Conservation (phyloP, 2,329 filamentous ascomycete species). For the Monilinia fructigena region DNA sequence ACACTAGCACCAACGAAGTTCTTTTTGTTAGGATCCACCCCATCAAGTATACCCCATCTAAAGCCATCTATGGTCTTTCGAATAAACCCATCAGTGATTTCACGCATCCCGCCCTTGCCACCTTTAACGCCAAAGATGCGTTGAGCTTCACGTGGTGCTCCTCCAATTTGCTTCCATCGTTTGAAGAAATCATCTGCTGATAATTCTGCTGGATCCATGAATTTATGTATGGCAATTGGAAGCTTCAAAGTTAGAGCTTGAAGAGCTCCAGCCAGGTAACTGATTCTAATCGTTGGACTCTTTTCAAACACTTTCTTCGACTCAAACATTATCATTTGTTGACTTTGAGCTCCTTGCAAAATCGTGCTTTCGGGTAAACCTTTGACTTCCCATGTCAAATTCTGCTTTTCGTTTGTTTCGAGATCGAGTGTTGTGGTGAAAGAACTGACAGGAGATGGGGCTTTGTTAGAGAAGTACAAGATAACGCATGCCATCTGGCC, state of each 20-base stretch:
- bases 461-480: conserved; percentile 94
- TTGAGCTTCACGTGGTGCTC: conserved; percentile 81
- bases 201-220: conserved; percentile 90
- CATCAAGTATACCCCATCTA: conserved; percentile 80
- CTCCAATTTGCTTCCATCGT: conserved; percentile 97
- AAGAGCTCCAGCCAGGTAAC: conserved; percentile 88
- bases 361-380: conserved; percentile 82
- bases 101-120: conserved; percentile 55
- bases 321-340: conserved; percentile 95
- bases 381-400: conserved; percentile 83
- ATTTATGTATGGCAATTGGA: conserved; percentile 87
- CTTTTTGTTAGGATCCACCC: conserved; percentile 87
- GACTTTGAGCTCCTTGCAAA: conserved; percentile 70
- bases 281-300: conserved; percentile 87
- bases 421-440: conserved; percentile 94
- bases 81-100: conserved; percentile 70
- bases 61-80: conserved; percentile 76
- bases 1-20: conserved; percentile 93
- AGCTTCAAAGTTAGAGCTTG: conserved; percentile 91
- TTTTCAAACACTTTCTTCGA: conserved; percentile 77
- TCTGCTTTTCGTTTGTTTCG: conserved; percentile 61
- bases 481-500: conserved; percentile 95
- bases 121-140: conserved; percentile 70
- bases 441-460: conserved; percentile 76
- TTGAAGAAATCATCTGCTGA: conserved; percentile 96